Base-by-base conservation (phyloP, 495 filamentous ascomycete species). In the Hypoxylon perforatum region DNA sequence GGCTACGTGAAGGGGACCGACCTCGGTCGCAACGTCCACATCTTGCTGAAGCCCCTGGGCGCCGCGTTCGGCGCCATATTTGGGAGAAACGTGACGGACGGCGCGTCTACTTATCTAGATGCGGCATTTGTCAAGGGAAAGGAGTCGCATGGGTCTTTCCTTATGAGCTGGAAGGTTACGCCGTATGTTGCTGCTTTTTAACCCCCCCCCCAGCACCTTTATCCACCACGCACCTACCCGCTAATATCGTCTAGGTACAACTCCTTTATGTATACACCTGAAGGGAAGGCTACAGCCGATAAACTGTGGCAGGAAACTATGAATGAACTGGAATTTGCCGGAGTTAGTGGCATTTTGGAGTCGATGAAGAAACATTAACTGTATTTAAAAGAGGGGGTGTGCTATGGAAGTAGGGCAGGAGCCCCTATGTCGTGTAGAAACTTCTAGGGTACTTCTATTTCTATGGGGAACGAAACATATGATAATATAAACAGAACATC, bases 1-100 rank as follows among this genome's bases (percentile, higher is more conserved):
- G 83, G 77, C n/a, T 75, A 74, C 46, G 72, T 70, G 10, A 78
- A 77, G 44, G 82, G 80, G 21, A 84, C 81, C 1, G 58, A 75
- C 4, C 65, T 85, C 3, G 55, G 57, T 10, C 76, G 77, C 15
- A 76, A 80, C 4, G 58, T 54, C 0, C 62, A 45, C 3, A 57
- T 65, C 12, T 42, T 68, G 0, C 23, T 75, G 14, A 65, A 51
- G 21, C 30, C 69, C 9, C 36, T 30, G 0, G 23, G 74, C 14
- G 38, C 39, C 23, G 0, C 74, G 5, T 72, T 80, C 51, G 63
- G 68, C 2, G 66, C 58, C 1, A 18, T 69, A 0, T 60, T 75
- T 2, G 77, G 71, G 1, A 61, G 81, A 19, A 70, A 72, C 10
- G 54, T 73, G 30, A 66, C 51, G 30, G 65, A 67, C 9, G 77